Conservation (phyloP, 768 basidiomycete genomes). For the Russula griseocarnosa region DNA sequence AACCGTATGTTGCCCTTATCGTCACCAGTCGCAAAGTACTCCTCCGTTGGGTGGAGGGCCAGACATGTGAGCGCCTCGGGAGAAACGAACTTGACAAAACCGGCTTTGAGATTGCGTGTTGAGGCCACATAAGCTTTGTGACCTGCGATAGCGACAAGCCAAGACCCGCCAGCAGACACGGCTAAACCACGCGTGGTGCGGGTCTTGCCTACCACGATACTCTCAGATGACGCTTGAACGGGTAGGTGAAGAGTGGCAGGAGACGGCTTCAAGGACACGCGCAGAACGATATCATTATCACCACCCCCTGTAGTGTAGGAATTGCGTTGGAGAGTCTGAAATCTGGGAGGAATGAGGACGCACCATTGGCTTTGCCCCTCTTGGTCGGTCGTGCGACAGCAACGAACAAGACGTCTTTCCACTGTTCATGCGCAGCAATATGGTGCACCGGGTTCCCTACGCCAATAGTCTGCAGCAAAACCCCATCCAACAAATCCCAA, state of each 20-base stretch:
- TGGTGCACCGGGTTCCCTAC: constrained; percentile 65
- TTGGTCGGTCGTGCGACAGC: constrained; percentile 52
- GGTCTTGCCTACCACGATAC: constrained; percentile 62
- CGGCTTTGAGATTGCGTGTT: constrained; percentile 51
- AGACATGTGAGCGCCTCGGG: constrained; percentile 78
- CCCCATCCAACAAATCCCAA: constrained; percentile 92
- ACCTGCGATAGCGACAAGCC: constrained; percentile 71
- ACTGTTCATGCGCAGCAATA: constrained; percentile 65
- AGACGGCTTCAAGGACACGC: constrained; percentile 55
- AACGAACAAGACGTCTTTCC: constrained; percentile 68
- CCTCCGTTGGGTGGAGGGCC: constrained; percentile 82
- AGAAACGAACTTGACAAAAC: constrained; percentile 80
- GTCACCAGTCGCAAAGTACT: constrained; percentile 96
- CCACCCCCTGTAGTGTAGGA: constrained; percentile 4
- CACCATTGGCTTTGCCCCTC: constrained; percentile 38
- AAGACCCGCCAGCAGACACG: constrained; percentile 71
- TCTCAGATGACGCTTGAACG: constrained; percentile 47
- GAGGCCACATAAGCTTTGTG: constrained; percentile 74
- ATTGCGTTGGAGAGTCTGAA: background rate
- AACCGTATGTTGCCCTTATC: constrained; percentile 76
- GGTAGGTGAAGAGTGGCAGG: constrained; percentile 40
- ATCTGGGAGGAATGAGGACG: constrained; percentile 10
- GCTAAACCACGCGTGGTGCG: constrained; percentile 58
- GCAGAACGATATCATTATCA: constrained; percentile 54
- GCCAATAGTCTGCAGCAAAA: constrained; percentile 69